Conservation (phyloP, 306 rosid genomes). For the Trifolium dubium region DNA sequence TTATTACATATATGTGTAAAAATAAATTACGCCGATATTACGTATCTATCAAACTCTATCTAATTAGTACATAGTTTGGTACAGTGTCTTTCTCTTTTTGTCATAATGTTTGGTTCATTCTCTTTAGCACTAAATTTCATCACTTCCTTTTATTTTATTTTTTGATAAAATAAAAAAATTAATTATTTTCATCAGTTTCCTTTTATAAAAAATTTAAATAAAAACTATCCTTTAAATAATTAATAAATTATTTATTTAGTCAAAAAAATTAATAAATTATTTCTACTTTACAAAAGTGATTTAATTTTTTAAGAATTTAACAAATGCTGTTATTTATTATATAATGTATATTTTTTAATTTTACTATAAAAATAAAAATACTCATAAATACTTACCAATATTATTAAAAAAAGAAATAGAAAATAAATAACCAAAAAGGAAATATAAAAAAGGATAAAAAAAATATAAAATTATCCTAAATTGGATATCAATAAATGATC, state of each 20-base stretch:
- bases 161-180: too few species aligned
- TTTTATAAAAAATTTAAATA: too few species aligned
- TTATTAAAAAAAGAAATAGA: not conserved
- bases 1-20: too few species aligned
- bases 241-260: not conserved
- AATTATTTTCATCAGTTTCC: too few species aligned
- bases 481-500: not conserved
- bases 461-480: not conserved
- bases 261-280: not conserved
- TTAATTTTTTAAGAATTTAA: not conserved
- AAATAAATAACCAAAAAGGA: not conserved
- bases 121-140: not conserved
- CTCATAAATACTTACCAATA: not conserved
- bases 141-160: not conserved
- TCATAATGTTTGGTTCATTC: not conserved
- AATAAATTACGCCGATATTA: too few species aligned
- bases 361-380: not conserved
- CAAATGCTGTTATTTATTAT: not conserved
- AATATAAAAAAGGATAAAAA: not conserved
- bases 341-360: not conserved
- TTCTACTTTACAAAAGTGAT: not conserved
- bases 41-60: too few species aligned
- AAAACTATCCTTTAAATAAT: not conserved
- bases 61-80: not conserved
- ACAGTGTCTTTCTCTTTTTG: not conserved